These are phyloP conservation scores for Venturia nashicola DNA, from an alignment of 2,329 filamentous ascomycete genomes.

Conservation along the genomic window DNA sequence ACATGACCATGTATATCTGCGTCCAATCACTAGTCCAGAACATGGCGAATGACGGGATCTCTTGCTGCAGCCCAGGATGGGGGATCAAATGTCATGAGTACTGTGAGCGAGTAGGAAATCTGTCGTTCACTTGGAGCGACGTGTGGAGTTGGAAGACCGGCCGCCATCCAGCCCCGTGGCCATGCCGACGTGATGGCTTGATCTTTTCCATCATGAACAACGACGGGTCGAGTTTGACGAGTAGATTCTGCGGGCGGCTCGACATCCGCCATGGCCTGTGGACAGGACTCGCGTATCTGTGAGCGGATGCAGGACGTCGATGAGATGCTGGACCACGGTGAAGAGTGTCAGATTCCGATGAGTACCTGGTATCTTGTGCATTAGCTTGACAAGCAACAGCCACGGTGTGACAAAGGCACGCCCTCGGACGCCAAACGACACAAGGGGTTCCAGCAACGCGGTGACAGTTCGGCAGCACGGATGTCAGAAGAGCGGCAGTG, in stretches of 20 bases:
- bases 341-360: neutral
- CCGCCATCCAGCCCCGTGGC: neutral
- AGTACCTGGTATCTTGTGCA: neutral
- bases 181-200: neutral
- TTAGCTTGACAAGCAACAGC: neutral
- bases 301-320: neutral
- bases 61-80: neutral
- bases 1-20: neutral
- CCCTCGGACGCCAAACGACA: slow-evolving; percentile 1
- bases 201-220: neutral
- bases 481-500: neutral
- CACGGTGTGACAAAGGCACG: neutral
- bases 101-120: neutral
- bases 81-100: neutral
- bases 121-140: neutral
- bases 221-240: neutral
- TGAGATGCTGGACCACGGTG: neutral
- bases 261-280: neutral
- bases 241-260: neutral
- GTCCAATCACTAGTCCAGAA: neutral
- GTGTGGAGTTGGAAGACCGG: neutral
- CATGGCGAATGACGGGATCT: neutral
- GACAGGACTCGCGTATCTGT: slow-evolving; percentile 3
- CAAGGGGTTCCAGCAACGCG: neutral
- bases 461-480: slow-evolving; percentile 3